Evolutionary conservation across 2,329 filamentous ascomycete genomes (phyloP), one percentile per base, ranked within the genome.

Genomic region (Aaosphaeria arxii): DNA sequence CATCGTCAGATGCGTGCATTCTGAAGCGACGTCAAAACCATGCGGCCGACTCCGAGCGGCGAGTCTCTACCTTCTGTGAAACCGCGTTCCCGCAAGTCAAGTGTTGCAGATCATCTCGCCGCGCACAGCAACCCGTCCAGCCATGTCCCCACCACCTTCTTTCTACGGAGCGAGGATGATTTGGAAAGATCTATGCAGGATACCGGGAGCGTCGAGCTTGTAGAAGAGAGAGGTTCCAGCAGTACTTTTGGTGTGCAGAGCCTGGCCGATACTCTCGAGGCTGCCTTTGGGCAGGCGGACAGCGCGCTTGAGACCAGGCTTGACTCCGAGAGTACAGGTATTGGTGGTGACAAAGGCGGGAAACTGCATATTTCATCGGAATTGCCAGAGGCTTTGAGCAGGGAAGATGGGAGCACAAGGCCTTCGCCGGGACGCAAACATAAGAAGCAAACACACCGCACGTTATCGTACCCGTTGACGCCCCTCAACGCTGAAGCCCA

Each of bases 241-340:
- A 78, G 73, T 57, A 75, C 73, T 40, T 83, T 77, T 59, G 81
- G 81, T 3, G 79, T 84, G 2, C 76, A 81, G 55, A 84, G 80
- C 57, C 66, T 84, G 30, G 74, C 76, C 38, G 80, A 82, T 42
- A 76, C 78, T 1, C 66, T 81, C 11, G 71, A 71, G 40, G 70
- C 70, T 42, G 71, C 73, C 29, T 69, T 72, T 59, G 63, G 62
- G 7, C 53, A 51, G 32, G 55, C 45, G 42, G 48, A 70, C 67
- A 42, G 54, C 42, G 11, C 11, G 36, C 6, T 13, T 6, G 30
- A 35, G 11, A 24, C 42, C 35, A 24, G 17, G 17, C 17, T 3
- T 24, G 17, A 24, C 54, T 58, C 38, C 48, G 59, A 40, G 57
- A 51, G 33, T 36, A 13, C 33, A 24, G 17, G 17, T 24, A 24